Evolutionary conservation across 148 eudicot species (phyloP).

Genomic region (Silene uniflora): DNA sequence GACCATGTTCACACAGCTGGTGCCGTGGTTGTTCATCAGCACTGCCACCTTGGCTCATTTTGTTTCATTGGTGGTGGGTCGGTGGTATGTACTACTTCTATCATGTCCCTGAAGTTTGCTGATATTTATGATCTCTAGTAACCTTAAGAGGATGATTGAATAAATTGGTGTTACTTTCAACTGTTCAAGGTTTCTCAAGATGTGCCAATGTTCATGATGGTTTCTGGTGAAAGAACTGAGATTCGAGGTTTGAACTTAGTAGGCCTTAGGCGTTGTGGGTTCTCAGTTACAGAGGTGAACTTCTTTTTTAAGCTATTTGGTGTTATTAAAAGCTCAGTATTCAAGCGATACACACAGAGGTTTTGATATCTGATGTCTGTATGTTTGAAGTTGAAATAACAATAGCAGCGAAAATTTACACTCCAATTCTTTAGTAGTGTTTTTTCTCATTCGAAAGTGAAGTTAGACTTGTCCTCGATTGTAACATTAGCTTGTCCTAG

Average conservation of each 20-base stretch:
- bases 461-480: neutral
- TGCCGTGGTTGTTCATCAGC: constrained; percentile 78
- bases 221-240: constrained; percentile 93
- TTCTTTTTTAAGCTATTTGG: constrained; percentile 8
- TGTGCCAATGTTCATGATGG: constrained; percentile 84
- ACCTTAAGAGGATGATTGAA: neutral
- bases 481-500: neutral
- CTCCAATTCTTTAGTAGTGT: too few species aligned
- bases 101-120: neutral
- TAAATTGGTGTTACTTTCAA: constrained; percentile 1
- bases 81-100: constrained; percentile 48
- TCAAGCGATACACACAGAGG: too few species aligned
- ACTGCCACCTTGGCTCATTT: constrained; percentile 79
- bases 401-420: too few species aligned
- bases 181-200: constrained; percentile 76
- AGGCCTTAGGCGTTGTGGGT: constrained; percentile 81
- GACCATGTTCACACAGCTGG: constrained; percentile 88
- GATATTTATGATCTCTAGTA: neutral
- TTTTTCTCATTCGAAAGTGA: too few species aligned
- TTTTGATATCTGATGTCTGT: too few species aligned
- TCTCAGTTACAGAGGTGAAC: constrained; percentile 67
- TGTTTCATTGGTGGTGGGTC: constrained; percentile 97
- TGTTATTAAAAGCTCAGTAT: too few species aligned
- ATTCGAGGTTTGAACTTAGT: constrained; percentile 86
- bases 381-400: too few species aligned